Base-by-base conservation (phyloP, 2,329 filamentous ascomycete genomes). In the Arthrobotrys sinensis region DNA sequence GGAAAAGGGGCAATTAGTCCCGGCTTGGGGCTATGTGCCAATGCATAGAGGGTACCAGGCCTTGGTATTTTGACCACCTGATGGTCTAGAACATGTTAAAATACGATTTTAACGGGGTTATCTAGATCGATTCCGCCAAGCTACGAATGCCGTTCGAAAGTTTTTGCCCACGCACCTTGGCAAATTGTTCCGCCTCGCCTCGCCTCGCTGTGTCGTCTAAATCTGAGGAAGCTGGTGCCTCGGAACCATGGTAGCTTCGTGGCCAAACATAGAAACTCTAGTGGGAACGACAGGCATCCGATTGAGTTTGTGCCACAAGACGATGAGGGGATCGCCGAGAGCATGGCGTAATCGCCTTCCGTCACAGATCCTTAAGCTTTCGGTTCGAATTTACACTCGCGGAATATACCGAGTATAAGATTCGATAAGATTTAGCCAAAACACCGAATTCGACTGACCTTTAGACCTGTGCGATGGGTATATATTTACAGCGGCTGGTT, bases 391-490 rank as follows among this genome's bases (percentile, higher is more conserved):
- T 11, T 12, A 7, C 10, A 12, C 28, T 28, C 7, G 12, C 6
- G 11, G 4, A 28, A 3, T 3, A 3, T 28, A 12, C 24, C 21
- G 24, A 32, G 21, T 8, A 21, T 52, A 12, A 28, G 24, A 11
- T 11, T 32, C 12, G 12, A 16, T 16, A 34, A 12, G 14, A 53
- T 53, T 53, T 53, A 53, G 50, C 50, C 50, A 53, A 34, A 53
- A 53, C 2, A 10, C 8, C 8, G 4, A 12, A n/a, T n/a, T 14
- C 10, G 7, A 24, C 3, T 16, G 19, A 50, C 11, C 16, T n/a
- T n/a, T n/a, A n/a, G n/a, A n/a, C n/a, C n/a, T n/a, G n/a, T n/a
- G 24, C 24, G 4, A 28, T 28, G 2, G 4, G 24, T 28, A 28
- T 28, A 28, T 4, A 28, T 28, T 4, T 28, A 28, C 24, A 28